Evolutionary conservation across 1,139 yeast genomes (phyloP).

Genomic region (Zygoascus sp.): DNA sequence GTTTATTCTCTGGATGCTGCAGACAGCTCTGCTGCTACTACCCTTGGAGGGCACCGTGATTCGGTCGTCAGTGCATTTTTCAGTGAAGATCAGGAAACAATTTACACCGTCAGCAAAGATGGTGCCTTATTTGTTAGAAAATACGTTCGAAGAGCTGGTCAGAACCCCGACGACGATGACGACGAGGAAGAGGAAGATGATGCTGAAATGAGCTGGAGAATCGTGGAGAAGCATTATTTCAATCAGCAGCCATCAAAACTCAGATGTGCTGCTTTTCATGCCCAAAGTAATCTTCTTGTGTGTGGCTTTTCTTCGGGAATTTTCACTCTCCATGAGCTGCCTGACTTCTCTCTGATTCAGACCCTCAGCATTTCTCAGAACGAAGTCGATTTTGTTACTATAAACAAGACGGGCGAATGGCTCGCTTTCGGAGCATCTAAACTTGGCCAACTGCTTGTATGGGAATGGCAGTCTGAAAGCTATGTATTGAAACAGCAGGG

Average conservation of each 20-base stretch:
- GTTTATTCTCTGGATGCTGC: constrained; percentile 72
- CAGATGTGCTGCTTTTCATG: constrained; percentile 79
- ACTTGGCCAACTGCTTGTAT: constrained; percentile 88
- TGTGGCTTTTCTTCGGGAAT: constrained; percentile 94
- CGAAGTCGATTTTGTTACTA: constrained; percentile 73
- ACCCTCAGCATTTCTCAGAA: constrained; percentile 91
- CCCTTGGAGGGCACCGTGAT: constrained; percentile 90
- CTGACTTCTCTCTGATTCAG: constrained; percentile 71
- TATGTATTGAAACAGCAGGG: constrained; percentile 95
- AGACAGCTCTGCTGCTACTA: constrained; percentile 78
- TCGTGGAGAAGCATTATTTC: constrained; percentile 68
- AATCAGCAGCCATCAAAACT: constrained; percentile 64
- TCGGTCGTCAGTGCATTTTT: constrained; percentile 84
- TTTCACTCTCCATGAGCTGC: constrained; percentile 86
- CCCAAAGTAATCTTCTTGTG: constrained; percentile 62
- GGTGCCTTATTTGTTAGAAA: constrained; percentile 96
- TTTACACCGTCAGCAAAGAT: constrained; percentile 88
- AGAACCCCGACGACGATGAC: constrained; percentile 32
- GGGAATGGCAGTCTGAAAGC: constrained; percentile 99
- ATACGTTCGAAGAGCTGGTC: constrained; percentile 49
- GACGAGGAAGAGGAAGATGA: constrained; percentile 40
- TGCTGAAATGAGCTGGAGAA: constrained; percentile 63
- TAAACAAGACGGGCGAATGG: constrained; percentile 93
- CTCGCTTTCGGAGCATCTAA: constrained; percentile 88
- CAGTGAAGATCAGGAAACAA: constrained; percentile 76